Conservation (phyloP, 352 stramenopile species). For the Pythium inflatum region DNA sequence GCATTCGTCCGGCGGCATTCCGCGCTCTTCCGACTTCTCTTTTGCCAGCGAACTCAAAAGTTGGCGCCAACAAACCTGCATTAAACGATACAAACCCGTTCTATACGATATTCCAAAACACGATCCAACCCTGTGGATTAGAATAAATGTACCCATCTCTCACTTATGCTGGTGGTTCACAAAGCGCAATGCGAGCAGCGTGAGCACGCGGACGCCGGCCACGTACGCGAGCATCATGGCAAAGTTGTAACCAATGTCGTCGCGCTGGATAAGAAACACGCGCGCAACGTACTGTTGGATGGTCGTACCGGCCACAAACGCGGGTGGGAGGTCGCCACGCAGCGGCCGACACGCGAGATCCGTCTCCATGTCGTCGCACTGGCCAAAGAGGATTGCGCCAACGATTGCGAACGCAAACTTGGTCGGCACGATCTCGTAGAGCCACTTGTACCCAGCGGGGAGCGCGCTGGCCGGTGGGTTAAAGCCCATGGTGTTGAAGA, state of each 20-base stretch:
- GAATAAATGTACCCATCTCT: neutral
- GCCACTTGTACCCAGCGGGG: constrained; percentile 47
- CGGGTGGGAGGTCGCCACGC: constrained; percentile 43
- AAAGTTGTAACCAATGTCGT: constrained; percentile 51
- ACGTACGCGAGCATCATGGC: constrained; percentile 48
- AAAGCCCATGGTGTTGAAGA: constrained; percentile 37
- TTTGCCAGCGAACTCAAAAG: neutral
- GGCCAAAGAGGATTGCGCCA: constrained; percentile 30
- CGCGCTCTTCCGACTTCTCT: neutral
- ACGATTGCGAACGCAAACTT: constrained; percentile 27
- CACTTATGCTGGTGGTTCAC: constrained; percentile 55
- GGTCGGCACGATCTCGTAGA: constrained; percentile 42
- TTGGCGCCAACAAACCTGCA: constrained; percentile 22
- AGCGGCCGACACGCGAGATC: constrained; percentile 63
- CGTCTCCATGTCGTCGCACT: constrained; percentile 38
- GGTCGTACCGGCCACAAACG: constrained; percentile 40
- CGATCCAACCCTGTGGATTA: neutral
- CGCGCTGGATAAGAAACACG: constrained; percentile 59
- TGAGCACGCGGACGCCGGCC: constrained; percentile 53
- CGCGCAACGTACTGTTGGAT: constrained; percentile 62
- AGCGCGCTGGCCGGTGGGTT: constrained; percentile 37
- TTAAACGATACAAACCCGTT: neutral
- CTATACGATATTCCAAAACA: neutral
- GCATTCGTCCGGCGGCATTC: neutral
- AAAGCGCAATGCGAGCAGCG: constrained; percentile 53